Conservation (phyloP, 768 basidiomycete genomes). For the Tulasnella sp. region DNA sequence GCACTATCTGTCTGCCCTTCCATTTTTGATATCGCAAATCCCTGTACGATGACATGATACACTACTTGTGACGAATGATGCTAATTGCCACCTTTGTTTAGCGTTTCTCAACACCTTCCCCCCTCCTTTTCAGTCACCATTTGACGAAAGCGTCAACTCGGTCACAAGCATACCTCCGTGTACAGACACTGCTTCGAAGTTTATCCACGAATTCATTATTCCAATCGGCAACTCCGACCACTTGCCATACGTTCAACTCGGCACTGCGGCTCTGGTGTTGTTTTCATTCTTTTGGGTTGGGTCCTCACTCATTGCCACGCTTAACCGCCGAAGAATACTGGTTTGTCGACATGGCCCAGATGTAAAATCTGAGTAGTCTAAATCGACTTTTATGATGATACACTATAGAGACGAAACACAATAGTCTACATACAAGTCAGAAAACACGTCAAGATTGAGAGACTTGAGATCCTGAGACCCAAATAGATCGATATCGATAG, state of each 20-base stretch:
- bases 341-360: too few species aligned
- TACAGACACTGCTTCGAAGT: conserved; percentile 20
- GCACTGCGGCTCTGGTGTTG: conserved; percentile 28
- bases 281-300: conserved; percentile 16
- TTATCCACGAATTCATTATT: conserved; percentile 20
- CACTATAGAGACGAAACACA: too few species aligned
- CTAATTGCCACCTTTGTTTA: neutral
- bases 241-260: conserved; percentile 28
- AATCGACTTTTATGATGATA: too few species aligned
- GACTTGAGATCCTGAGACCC: neutral
- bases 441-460: neutral
- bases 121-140: conserved; percentile 18
- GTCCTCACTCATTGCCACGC: neutral
- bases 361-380: too few species aligned
- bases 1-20: conserved; percentile 12
- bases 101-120: neutral
- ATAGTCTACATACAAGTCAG: neutral
- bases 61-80: neutral
- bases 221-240: conserved; percentile 30
- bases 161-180: conserved; percentile 29
- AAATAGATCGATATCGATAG: neutral
- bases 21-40: neutral
- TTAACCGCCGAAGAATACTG: too few species aligned
- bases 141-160: conserved; percentile 24
- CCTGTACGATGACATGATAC: neutral